Base-by-base conservation (phyloP, 2,329 filamentous ascomycete species). In the Penicillium sp. region DNA sequence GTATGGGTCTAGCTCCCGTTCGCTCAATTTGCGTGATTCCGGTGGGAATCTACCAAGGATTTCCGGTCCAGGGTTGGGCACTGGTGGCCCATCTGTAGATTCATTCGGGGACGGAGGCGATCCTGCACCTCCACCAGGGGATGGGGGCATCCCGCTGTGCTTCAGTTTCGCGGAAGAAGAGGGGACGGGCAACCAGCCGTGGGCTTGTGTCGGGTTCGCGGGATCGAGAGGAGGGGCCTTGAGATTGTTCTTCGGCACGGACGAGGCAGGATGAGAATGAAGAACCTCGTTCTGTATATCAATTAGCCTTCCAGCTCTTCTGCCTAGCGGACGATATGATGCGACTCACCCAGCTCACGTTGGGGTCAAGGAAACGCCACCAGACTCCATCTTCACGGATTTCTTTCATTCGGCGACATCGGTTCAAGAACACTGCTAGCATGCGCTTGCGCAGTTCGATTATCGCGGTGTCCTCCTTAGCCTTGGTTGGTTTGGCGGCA, bases 371-470 rank as follows among this genome's bases (percentile, higher is more conserved):
- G 68, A 99, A 99, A 61, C 91, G 88, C 92, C 93, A 97, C 86
- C 92, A 96, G 21, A 99, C 92, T 2, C 93, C 93, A 67, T 99
- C 94, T 54, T 91, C 89, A 46, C 91, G 83, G 23, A 99, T 87
- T 51, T 93, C 87, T 64, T 93, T 89, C 93, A 97, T 97, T 56
- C 86, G 85, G 58, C 92, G 84, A 73, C 94, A 99, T 42, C 94
- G 83, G 67, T 99, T 99, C 43, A 99, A 72, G 64, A 99, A 99
- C 0, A 97, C 94, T 4, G 89, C 89, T 47, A 99, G 74, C 94
- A 99, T 99, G 64, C 94, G 89, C 78, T 97, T 97, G 53, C 94
- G 85, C 59, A 97, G 78, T 68, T 99, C 94, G 58, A 99, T 99
- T 39, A 97, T 99, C 54, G 93, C 90, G 51, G 91, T 88, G 69